A percentile compares a stretch with the other conserved stretches of the same genome.
These are phyloP conservation scores for Penicillium canariense DNA, from an alignment of 495 filamentous ascomycete genomes.

Conservation along the genomic window DNA sequence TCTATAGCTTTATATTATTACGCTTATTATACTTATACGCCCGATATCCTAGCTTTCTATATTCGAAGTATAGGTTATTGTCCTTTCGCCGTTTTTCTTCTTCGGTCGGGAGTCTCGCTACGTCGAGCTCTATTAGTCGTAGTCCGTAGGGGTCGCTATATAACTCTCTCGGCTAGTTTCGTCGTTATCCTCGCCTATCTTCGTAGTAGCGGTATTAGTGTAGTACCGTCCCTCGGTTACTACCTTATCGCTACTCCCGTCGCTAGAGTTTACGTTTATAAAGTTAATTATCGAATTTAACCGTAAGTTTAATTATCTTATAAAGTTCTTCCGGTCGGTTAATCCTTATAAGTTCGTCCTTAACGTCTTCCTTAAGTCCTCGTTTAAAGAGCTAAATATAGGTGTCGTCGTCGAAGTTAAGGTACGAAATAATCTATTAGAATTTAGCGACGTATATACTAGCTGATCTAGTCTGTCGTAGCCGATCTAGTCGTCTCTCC, in stretches of 20 bases:
- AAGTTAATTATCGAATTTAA: too few relatives aligned
- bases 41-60: not conserved
- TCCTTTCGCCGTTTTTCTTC: not conserved
- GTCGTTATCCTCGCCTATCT: not conserved
- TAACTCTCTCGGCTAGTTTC: not conserved
- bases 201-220: not conserved
- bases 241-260: not conserved
- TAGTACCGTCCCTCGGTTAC: not conserved
- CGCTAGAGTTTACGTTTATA: not conserved
- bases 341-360: too few relatives aligned
- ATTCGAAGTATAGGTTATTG: conserved; percentile 3
- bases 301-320: too few relatives aligned
- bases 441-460: too few relatives aligned
- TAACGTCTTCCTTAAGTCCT: too few relatives aligned
- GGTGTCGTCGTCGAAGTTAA: too few relatives aligned
- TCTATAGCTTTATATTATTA: not conserved
- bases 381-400: too few relatives aligned
- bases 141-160: conserved; percentile 4
- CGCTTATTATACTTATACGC: not conserved
- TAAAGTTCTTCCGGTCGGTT: too few relatives aligned
- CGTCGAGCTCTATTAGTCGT: conserved; percentile 1
- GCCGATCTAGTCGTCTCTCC: too few relatives aligned
- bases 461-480: too few relatives aligned
- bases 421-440: too few relatives aligned
- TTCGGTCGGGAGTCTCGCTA: not conserved